Percentiles rank a stretch among this genome's conserved stretches.
Evolutionary conservation across 345 rosid species (phyloP).

Genomic region (Gynandropsis gynandra): DNA sequence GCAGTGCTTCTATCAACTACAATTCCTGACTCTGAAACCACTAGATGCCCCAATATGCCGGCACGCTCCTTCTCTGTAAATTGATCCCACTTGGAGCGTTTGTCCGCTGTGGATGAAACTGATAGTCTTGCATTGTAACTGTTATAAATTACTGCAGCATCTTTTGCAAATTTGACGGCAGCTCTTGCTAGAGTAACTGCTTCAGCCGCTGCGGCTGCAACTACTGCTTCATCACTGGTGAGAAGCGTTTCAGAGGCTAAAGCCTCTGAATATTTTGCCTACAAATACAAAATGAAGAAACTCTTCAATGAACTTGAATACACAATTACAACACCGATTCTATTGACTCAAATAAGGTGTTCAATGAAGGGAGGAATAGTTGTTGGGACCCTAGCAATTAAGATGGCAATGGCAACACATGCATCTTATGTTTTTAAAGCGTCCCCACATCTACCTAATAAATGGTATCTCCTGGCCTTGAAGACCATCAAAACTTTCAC

Average conservation of each 20-base stretch:
- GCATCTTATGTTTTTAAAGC: no score
- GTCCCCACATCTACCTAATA: no score
- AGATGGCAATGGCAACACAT: no score
- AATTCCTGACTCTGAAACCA: slow-evolving; percentile 30
- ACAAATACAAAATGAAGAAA: slow-evolving; percentile 20
- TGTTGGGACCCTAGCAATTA: no score
- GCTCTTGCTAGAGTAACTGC: slow-evolving; percentile 90
- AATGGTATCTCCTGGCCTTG: no score
- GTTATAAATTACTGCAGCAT: slow-evolving; percentile 50
- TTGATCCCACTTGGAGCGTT: slow-evolving; percentile 38
- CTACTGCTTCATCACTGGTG: slow-evolving; percentile 72
- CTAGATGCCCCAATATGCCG: slow-evolving; percentile 41
- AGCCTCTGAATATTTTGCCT: slow-evolving; percentile 53
- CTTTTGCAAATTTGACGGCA: slow-evolving; percentile 78
- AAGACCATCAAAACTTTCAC: no score
- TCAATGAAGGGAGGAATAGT: no score
- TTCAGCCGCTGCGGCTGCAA: slow-evolving; percentile 87
- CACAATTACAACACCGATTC: no score
- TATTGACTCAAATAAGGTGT: no score
- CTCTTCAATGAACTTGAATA: neutral
- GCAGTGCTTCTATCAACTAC: slow-evolving; percentile 24
- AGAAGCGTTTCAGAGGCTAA: slow-evolving; percentile 69
- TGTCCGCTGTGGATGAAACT: slow-evolving; percentile 24
- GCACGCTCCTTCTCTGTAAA: slow-evolving; percentile 54
- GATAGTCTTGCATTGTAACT: slow-evolving; percentile 26